Percentiles rank a stretch among this genome's conserved stretches.
Conservation (phyloP, 1,284 basidiomycete genomes). For the Pseudozyma flocculosa region DNA sequence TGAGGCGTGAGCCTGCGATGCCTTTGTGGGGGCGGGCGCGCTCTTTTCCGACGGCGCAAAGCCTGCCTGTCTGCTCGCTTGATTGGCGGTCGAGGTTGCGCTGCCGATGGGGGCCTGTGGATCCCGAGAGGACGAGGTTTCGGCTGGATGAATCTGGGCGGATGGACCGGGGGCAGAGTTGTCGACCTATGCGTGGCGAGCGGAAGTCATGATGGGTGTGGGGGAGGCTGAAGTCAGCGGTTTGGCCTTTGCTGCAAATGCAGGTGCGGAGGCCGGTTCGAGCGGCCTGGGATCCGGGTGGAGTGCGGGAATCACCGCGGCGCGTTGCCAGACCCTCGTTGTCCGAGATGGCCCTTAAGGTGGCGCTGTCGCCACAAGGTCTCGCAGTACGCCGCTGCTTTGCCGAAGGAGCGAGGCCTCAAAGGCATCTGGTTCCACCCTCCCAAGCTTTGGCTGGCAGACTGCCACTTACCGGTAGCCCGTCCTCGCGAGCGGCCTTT, state of each 20-base stretch:
- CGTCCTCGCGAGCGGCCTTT: constrained; percentile 37
- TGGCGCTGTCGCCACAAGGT: no score
- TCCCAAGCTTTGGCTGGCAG: neutral
- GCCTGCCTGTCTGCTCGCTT: constrained; percentile 8
- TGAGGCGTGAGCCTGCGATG: constrained; percentile 27
- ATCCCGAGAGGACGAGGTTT: constrained; percentile 9
- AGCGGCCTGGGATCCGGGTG: no score
- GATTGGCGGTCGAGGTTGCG: constrained; percentile 4
- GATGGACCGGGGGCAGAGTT: constrained; percentile 18
- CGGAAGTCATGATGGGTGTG: constrained; percentile 2
- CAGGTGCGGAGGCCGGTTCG: neutral
- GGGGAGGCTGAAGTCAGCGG: neutral
- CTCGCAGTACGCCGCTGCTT: no score
- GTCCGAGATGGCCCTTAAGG: no score
- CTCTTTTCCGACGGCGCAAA: constrained; percentile 27
- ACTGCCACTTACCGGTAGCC: constrained; percentile 14
- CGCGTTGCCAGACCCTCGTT: no score
- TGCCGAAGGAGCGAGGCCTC: no score
- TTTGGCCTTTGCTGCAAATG: neutral
- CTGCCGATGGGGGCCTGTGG: constrained; percentile 8
- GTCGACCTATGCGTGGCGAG: constrained; percentile 9
- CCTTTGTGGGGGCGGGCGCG: constrained; percentile 16
- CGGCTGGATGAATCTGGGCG: constrained; percentile 22
- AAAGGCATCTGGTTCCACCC: no score
- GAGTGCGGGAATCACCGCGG: no score